These are phyloP conservation scores for Rhodotorula kratochvilovae DNA, from an alignment of 768 basidiomycete genomes.

Conservation along the genomic window DNA sequence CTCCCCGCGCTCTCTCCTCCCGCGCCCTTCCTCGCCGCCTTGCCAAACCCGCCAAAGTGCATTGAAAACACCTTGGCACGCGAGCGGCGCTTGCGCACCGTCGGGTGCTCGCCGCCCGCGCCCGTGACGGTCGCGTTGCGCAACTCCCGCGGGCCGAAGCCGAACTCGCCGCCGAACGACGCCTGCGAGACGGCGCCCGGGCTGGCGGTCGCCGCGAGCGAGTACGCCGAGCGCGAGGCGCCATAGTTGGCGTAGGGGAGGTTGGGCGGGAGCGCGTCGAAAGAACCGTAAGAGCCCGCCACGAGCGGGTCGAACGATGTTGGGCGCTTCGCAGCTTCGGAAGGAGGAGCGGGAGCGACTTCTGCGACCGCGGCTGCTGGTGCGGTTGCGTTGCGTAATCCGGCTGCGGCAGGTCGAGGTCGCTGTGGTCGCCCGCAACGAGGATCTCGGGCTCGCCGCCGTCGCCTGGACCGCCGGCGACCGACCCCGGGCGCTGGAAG, in stretches of 20 bases:
- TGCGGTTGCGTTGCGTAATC: not conserved
- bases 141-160: not conserved
- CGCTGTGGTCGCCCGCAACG: not conserved
- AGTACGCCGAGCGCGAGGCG: constrained; percentile 30
- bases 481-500: not conserved
- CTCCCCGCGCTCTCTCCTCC: too few species aligned
- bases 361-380: constrained; percentile 10
- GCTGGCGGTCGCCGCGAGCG: constrained; percentile 9
- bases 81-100: not conserved
- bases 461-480: not conserved
- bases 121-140: not conserved
- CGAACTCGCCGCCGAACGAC: not conserved
- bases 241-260: constrained; percentile 7
- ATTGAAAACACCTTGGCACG: constrained; percentile 16
- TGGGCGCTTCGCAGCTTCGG: not conserved
- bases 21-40: not conserved
- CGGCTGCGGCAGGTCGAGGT: not conserved
- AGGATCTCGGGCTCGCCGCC: constrained; percentile 21
- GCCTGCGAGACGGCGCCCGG: not conserved
- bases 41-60: not conserved
- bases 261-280: not conserved
- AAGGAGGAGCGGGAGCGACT: constrained; percentile 16
- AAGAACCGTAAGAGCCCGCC: not conserved
- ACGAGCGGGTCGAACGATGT: not conserved
- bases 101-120: too few species aligned